Conservation (phyloP, 2,329 filamentous ascomycete species). For the Cadophora gregata region DNA sequence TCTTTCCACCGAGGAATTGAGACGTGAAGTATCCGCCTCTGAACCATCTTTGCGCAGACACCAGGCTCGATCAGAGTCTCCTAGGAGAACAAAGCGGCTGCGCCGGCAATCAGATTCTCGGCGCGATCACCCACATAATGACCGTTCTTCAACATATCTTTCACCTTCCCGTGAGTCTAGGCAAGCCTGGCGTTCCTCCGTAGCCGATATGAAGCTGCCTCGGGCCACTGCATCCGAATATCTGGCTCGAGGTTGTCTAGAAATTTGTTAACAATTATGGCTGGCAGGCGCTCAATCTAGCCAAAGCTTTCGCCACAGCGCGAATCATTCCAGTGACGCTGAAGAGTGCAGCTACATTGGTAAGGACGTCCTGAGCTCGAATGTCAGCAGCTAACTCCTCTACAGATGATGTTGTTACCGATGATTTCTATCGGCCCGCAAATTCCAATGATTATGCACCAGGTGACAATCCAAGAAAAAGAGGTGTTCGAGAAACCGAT, state of each 20-base stretch:
- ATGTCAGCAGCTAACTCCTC: too few species aligned
- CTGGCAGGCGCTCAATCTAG: background rate
- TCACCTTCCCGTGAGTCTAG: background rate
- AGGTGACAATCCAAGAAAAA: constrained; percentile 1
- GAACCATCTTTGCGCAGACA: background rate
- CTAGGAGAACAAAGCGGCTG: background rate
- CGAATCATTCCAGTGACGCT: background rate
- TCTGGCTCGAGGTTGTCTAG: background rate
- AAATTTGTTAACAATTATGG: background rate
- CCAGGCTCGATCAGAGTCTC: background rate
- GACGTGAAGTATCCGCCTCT: background rate
- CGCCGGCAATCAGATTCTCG: background rate
- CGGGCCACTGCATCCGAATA: background rate
- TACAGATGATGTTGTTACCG: background rate
- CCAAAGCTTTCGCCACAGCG: background rate
- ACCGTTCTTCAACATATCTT: background rate
- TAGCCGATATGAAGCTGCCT: background rate
- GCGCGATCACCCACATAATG: background rate
- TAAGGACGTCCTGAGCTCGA: background rate
- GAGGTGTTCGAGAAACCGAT: constrained; percentile 3
- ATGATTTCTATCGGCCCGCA: constrained; percentile 2
- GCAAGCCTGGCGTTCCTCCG: background rate
- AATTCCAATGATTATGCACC: background rate
- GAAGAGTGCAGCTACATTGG: background rate
- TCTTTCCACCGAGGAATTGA: too few species aligned